Conservation (phyloP, 352 stramenopile genomes). For the Globisporangium perplexum region DNA sequence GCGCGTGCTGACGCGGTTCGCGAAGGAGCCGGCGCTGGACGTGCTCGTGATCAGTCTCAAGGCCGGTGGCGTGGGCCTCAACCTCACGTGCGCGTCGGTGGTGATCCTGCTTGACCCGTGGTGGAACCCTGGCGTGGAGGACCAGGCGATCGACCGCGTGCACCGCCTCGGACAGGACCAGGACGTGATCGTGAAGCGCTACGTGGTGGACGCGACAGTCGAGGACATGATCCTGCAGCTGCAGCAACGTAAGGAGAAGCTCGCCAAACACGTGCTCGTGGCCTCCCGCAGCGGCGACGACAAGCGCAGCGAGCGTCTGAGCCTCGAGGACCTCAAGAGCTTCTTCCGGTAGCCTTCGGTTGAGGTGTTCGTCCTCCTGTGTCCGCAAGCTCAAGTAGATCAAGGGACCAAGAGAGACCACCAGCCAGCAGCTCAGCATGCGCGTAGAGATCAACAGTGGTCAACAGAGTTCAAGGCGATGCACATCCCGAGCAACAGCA, state of each 20-base stretch:
- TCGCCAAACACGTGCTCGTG: slow-evolving; percentile 84
- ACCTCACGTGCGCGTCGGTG: slow-evolving; percentile 84
- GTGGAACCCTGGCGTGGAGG: slow-evolving; percentile 93
- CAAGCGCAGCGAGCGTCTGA: slow-evolving; percentile 38
- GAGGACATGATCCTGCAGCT: slow-evolving; percentile 90
- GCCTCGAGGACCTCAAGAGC: slow-evolving; percentile 59
- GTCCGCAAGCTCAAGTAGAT: too few species aligned
- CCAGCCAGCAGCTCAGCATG: too few species aligned
- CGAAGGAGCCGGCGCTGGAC: slow-evolving; percentile 37
- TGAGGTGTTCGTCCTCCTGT: too few species aligned
- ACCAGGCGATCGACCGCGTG: slow-evolving; percentile 93
- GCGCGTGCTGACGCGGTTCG: slow-evolving; percentile 64
- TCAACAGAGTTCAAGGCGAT: too few species aligned
- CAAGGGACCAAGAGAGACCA: too few species aligned
- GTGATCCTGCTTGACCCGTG: slow-evolving; percentile 90
- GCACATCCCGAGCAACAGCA: too few species aligned
- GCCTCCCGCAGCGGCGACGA: slow-evolving; percentile 34
- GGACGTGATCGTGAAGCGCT: slow-evolving; percentile 86
- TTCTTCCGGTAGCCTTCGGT: slow-evolving; percentile 75
- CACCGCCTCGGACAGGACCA: slow-evolving; percentile 85
- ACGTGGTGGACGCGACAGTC: slow-evolving; percentile 85
- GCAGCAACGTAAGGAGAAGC: slow-evolving; percentile 84
- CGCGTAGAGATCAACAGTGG: too few species aligned
- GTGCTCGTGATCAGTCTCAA: slow-evolving; percentile 88
- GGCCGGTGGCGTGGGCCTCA: slow-evolving; percentile 88